Base-by-base conservation (phyloP, 371 early-diverging fungal species). In the Mortierella sp. region DNA sequence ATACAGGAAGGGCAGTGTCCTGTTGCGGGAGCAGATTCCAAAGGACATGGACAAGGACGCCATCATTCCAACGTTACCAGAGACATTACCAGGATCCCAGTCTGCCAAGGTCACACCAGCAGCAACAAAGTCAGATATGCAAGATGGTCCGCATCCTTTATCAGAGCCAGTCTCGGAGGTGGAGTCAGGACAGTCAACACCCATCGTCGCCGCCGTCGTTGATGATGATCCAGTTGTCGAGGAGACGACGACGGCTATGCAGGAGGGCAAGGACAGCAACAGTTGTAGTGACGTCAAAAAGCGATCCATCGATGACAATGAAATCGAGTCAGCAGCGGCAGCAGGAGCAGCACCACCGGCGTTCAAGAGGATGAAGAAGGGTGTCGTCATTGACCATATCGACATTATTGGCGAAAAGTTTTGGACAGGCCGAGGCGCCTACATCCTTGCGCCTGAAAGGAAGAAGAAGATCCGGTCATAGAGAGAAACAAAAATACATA, bases 341-440 rank as follows among this genome's bases (percentile, higher is more conserved):
- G 67, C 53, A 34, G 50, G 22, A 24, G 9, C n/a, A 4, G 48
- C 24, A 16, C 55, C 29, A 45, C 65, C 63, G 31, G 76, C 79
- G 4, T 70, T 77, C 39, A 86, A 76, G 70, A 83, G 94, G 29
- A 85, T 84, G 73, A 87, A 90, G 68, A 88, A 79, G 44, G 76
- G 85, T 4, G 87, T 94, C 4, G 85, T 85, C 31, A 89, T 93
- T 29, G 85, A 91, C 31, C 90, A 96, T 85, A 90, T 91, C 29
- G 98, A 98, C 80, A 94, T 98, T 50, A 97, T 98, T 85, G 91
- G 93, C 29, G 92, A 96, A 34, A 85, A 80, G 66, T 98, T 98
- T 84, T 98, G 99, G 99, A 73, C 87, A 29, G 88, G 87, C 29
- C 67, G 79, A 34, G 83, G 83, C 14, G 76, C 79, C 14, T 83